A percentile compares a stretch with the other conserved stretches of the same genome.
Conservation (phyloP, 805 yeast species). For the Cyberlindnera galapagoensis region DNA sequence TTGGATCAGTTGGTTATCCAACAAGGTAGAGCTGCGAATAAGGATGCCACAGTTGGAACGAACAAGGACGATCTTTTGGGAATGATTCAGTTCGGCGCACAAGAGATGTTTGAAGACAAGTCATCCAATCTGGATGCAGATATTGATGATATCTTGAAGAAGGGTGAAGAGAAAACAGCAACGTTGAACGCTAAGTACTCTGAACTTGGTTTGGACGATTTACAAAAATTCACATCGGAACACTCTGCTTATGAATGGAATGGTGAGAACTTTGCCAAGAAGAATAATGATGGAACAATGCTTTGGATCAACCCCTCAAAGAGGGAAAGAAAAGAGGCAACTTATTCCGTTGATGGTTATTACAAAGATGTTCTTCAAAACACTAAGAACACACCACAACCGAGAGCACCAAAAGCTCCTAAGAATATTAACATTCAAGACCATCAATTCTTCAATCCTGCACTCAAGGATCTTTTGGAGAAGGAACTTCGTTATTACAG, state of each 20-base stretch:
- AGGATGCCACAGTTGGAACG: constrained; percentile 46
- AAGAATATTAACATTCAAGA: constrained; percentile 60
- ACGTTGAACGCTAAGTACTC: constrained; percentile 76
- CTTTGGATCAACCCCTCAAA: constrained; percentile 72
- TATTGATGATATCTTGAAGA: constrained; percentile 73
- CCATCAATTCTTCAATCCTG: constrained; percentile 65
- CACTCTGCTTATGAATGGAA: constrained; percentile 96
- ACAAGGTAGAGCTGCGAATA: constrained; percentile 65
- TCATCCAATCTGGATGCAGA: constrained; percentile 42
- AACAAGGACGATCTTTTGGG: constrained; percentile 80
- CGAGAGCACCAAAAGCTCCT: constrained; percentile 50
- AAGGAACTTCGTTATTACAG: constrained; percentile 63
- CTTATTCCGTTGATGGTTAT: constrained; percentile 70
- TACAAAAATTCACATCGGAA: constrained; percentile 86
- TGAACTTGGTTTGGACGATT: constrained; percentile 83
- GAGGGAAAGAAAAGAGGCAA: constrained; percentile 72
- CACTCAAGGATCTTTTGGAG: constrained; percentile 44
- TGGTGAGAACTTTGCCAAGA: constrained; percentile 59
- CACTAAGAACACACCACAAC: constrained; percentile 32
- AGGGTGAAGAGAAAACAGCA: constrained; percentile 79
- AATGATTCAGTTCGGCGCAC: constrained; percentile 98
- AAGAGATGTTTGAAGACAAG: constrained; percentile 64
- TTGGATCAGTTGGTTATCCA: constrained; percentile 94
- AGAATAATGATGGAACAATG: constrained; percentile 33
- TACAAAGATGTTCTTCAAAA: constrained; percentile 58